phyloP scores from a whole-genome alignment of 768 basidiomycete genomes.

The Collybia nuda region DNA sequence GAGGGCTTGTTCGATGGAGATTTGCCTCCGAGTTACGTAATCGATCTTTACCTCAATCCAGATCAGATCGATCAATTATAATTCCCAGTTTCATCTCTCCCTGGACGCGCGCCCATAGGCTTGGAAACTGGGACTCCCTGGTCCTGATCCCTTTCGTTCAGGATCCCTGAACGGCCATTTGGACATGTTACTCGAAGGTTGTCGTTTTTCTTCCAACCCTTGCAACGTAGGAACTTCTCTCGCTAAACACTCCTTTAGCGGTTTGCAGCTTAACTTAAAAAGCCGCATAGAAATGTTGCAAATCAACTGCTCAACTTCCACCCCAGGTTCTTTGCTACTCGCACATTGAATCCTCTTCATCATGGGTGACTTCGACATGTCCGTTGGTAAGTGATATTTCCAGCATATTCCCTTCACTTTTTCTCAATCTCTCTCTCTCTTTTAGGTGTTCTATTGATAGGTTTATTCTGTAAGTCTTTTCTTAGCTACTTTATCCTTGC shows the following conservation, averaged over 20 bases:
- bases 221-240: constrained; percentile 4
- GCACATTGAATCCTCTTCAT: background rate
- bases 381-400: constrained; percentile 21
- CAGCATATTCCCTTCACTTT: background rate
- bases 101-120: no score
- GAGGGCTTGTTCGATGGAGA: no score
- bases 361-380: constrained; percentile 24
- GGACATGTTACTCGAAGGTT: constrained; percentile 1
- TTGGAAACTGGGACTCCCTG: no score
- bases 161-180: constrained; percentile 2
- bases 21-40: no score
- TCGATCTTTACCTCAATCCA: no score
- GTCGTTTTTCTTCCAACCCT: constrained; percentile 5
- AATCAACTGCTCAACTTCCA: background rate
- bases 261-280: background rate
- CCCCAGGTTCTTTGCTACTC: background rate
- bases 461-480: constrained; percentile 21
- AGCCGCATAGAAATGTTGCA: background rate
- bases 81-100: no score
- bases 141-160: background rate
- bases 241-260: background rate
- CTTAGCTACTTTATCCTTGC: no score
- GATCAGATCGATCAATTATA: no score
- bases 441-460: constrained; percentile 23
- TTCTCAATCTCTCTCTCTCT: background rate